Evolutionary conservation across 768 basidiomycete species (phyloP).

Genomic region (Mycena kentingensis): DNA sequence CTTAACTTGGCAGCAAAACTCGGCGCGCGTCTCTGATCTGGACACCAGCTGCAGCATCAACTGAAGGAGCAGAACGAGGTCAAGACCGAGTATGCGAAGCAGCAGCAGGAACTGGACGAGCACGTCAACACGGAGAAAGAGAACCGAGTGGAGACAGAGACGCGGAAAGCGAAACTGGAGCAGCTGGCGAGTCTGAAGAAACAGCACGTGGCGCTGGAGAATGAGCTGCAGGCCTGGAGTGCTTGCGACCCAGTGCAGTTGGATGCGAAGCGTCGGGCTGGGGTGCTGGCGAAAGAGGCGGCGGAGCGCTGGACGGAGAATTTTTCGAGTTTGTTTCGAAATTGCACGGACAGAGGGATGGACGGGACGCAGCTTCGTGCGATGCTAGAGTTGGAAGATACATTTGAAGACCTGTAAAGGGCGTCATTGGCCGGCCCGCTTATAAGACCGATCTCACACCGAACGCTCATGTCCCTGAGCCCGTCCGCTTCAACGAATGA

Average conservation of each 20-base stretch:
- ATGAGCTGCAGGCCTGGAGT: constrained; percentile 76
- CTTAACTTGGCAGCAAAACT: not conserved
- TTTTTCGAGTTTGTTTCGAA: constrained; percentile 60
- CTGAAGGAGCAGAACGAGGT: constrained; percentile 41
- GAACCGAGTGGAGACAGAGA: constrained; percentile 43
- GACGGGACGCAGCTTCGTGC: constrained; percentile 57
- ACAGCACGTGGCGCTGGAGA: constrained; percentile 53
- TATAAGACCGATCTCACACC: too few species aligned
- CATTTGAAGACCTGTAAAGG: not conserved
- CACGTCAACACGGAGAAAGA: too few species aligned
- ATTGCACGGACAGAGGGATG: constrained; percentile 64
- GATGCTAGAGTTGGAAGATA: not conserved
- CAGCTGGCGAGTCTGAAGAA: constrained; percentile 50
- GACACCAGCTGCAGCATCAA: too few species aligned
- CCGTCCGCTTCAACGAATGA: constrained; percentile 58
- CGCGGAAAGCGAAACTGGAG: constrained; percentile 55
- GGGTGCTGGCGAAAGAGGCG: constrained; percentile 80
- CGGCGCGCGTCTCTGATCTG: too few species aligned
- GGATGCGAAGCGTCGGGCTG: constrained; percentile 73
- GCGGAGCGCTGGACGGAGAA: constrained; percentile 90
- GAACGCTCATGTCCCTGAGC: constrained; percentile 62
- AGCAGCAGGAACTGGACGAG: constrained; percentile 54
- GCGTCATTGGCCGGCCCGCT: too few species aligned
- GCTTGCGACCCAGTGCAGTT: constrained; percentile 83
- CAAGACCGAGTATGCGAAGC: constrained; percentile 56